Evolutionary conservation across 495 filamentous ascomycete species (phyloP).

Genomic region (Trichoderma virens): DNA sequence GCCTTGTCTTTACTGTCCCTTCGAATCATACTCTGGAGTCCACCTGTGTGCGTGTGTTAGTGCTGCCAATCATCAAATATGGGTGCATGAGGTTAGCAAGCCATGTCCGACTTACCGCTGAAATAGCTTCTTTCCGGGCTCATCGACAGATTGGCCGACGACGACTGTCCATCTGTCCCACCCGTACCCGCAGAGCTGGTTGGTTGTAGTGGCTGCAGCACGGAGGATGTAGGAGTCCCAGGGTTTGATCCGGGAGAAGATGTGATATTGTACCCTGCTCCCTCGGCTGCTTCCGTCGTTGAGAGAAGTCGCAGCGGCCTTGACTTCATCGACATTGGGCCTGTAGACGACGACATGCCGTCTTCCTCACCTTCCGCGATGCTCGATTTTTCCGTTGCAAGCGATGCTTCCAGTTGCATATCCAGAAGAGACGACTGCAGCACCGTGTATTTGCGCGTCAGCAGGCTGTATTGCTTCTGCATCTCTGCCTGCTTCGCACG

Average conservation of each 20-base stretch:
- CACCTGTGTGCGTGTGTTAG: slow-evolving; percentile 38
- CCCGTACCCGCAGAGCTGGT: slow-evolving; percentile 1
- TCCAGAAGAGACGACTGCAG: slow-evolving; percentile 31
- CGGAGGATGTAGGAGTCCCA: slow-evolving; percentile 12
- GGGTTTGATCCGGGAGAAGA: slow-evolving; percentile 27
- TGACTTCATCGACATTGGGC: not conserved
- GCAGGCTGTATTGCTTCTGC: slow-evolving; percentile 30
- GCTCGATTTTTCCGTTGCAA: slow-evolving; percentile 6
- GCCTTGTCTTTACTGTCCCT: slow-evolving; percentile 45
- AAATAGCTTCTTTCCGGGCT: slow-evolving; percentile 40
- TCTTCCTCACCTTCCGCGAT: slow-evolving; percentile 1
- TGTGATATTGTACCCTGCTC: slow-evolving; percentile 25
- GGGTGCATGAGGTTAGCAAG: too few relatives aligned
- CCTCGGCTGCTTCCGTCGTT: slow-evolving; percentile 27
- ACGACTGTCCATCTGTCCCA: not conserved
- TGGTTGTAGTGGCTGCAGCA: not conserved
- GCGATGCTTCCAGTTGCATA: slow-evolving; percentile 20
- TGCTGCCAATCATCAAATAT: slow-evolving; percentile 10
- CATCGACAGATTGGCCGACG: slow-evolving; percentile 1
- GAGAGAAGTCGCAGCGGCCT: slow-evolving; percentile 27
- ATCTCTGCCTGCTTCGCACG: slow-evolving; percentile 36
- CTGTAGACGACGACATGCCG: slow-evolving; percentile 10
- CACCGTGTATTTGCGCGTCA: slow-evolving; percentile 34
- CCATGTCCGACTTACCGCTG: slow-evolving; percentile 21
- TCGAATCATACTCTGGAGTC: slow-evolving; percentile 47